Conservation (phyloP, 257 asterid genomes). For the Solanum stenotomum region DNA sequence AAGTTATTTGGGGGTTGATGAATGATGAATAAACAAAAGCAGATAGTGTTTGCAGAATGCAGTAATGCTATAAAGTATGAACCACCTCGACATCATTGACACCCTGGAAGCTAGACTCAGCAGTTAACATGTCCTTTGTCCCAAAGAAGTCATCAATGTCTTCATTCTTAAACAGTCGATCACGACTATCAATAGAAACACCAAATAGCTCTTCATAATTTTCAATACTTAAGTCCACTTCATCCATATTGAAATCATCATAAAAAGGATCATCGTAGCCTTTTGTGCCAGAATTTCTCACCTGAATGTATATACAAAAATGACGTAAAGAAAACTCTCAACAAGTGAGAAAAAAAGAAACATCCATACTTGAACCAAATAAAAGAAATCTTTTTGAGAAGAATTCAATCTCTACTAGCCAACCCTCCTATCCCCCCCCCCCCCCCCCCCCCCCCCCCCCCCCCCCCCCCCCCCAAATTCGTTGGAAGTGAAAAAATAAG, state of each 20-base stretch:
- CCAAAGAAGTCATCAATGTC: conserved; percentile 63
- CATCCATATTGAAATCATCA: conserved; percentile 57
- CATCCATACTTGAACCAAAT: not conserved
- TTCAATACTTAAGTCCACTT: conserved; percentile 51
- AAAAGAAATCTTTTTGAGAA: not conserved
- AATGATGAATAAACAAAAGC: not conserved
- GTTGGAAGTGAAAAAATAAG: not conserved
- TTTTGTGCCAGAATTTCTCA: conserved; percentile 30
- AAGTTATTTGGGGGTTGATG: not conserved
- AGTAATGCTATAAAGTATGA: not conserved
- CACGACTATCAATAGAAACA: conserved; percentile 37
- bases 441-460: too few relatives aligned
- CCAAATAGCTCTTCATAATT: conserved; percentile 72
- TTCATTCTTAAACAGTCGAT: conserved; percentile 39
- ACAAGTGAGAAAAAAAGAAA: not conserved
- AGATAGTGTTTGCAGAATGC: not conserved
- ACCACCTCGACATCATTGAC: conserved; percentile 5
- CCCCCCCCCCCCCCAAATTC: too few relatives aligned
- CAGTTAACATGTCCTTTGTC: conserved; percentile 31
- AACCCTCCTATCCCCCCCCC: not conserved
- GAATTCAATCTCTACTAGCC: not conserved
- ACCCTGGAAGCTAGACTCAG: conserved; percentile 42
- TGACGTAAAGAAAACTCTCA: not conserved
- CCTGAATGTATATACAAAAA: conserved; percentile 33
- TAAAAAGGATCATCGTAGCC: conserved; percentile 36